Percentiles rank a stretch among this genome's conserved stretches.
These are phyloP conservation scores for Aspergillus nidulans DNA, from an alignment of 495 filamentous ascomycete species.

Conservation along the genomic window DNA sequence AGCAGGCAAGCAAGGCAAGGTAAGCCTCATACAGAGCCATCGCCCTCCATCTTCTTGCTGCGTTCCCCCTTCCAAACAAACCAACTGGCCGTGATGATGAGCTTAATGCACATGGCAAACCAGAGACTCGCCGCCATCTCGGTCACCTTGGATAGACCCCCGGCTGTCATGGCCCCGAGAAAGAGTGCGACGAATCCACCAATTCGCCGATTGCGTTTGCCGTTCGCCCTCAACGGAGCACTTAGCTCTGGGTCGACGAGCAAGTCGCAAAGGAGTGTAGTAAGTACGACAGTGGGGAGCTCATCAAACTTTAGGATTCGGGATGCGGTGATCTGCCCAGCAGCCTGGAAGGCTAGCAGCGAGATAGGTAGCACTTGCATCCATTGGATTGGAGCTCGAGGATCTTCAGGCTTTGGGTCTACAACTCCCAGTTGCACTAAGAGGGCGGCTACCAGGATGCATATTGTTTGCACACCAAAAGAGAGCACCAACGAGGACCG, in stretches of 20 bases:
- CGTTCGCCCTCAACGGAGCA: constrained; percentile 21
- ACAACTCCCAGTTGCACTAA: constrained; percentile 46
- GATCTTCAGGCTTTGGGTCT: constrained; percentile 30
- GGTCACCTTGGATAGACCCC: constrained; percentile 28
- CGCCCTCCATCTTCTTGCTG: constrained; percentile 6
- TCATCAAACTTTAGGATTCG: constrained; percentile 59
- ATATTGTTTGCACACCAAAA: constrained; percentile 51
- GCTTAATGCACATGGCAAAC: constrained; percentile 36
- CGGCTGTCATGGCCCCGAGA: constrained; percentile 36
- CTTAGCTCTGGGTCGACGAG: constrained; percentile 31
- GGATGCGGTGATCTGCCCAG: constrained; percentile 60
- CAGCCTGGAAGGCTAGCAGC: constrained; percentile 64
- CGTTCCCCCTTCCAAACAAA: constrained; percentile 28
- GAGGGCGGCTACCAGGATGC: constrained; percentile 49
- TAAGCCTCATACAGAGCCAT: constrained; percentile 9
- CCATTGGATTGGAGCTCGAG: constrained; percentile 32
- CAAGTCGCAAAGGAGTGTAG: constrained; percentile 61
- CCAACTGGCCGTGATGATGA: constrained; percentile 27
- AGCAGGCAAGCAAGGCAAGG: background rate
- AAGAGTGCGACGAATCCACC: constrained; percentile 33
- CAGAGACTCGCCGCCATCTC: constrained; percentile 32
- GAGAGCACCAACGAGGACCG: constrained; percentile 51
- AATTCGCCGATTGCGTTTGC: constrained; percentile 30
- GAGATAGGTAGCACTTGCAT: constrained; percentile 44
- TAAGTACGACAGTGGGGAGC: constrained; percentile 68